Evolutionary conservation across 768 basidiomycete genomes (phyloP), one percentile per base, ranked within the genome.

Genomic region (Agaricus bisporus): DNA sequence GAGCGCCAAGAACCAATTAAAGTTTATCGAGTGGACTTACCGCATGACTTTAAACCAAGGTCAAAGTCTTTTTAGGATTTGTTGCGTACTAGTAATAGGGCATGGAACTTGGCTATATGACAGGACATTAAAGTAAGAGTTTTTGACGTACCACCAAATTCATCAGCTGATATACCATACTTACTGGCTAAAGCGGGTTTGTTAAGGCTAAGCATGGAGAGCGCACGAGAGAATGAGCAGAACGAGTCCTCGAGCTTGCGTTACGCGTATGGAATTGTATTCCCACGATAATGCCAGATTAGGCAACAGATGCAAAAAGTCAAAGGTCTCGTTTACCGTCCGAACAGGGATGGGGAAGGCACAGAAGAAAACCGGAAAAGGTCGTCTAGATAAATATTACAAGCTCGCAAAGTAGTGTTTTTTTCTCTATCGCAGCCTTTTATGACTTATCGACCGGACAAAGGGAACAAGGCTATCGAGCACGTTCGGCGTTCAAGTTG

Each of bases 401-500:
- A 93, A 91, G 66, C 88, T 95, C 66, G 91, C 90, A 72, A 91
- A 92, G 90, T 91, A 63, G 44, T 66, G 54, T 12, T 7, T 7
- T 32, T 17, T 39, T 44, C 53, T 9, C 53, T 9, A 57, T 29
- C 39, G 17, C 15, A 37, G 18, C 56, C 56, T 51, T 36, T 47
- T 37, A 57, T 11, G 29, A n/a, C 14, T 26, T 26, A 37, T 56
- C 18, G 59, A 25, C 60, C 57, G 54, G 32, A 56, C 48, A 39
- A 7, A 98, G 95, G 71, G 95, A 98, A 74, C 97, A 99, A 76
- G 97, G 97, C 57, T 99, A 95, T 68, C 90, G 97, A 58, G 97
- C 97, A 61, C 97, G 97, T 77, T 99, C 97, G 14, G 97, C 97
- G 2, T 95, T 95, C 85, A 99, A 99, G 72, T 81, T 99, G 55